These are phyloP conservation scores for Colletotrichum sp. DNA, from an alignment of 2,329 filamentous ascomycete genomes.

Conservation along the genomic window DNA sequence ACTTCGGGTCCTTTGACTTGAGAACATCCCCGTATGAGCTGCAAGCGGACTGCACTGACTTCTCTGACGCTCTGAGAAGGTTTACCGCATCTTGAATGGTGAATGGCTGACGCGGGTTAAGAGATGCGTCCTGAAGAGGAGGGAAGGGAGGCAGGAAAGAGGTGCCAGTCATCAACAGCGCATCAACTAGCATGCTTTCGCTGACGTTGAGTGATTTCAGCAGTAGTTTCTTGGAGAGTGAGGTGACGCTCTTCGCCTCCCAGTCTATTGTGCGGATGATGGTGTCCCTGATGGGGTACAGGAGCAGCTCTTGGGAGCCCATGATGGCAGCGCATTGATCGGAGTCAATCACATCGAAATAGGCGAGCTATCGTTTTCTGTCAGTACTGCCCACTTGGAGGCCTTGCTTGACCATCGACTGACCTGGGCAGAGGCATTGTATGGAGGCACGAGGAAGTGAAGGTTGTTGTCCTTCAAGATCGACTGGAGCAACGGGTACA, in stretches of 20 bases:
- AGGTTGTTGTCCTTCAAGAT: constrained; percentile 73
- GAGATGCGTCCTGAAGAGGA: constrained; percentile 66
- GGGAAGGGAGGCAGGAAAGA: constrained; percentile 82
- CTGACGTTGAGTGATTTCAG: constrained; percentile 70
- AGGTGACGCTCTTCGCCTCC: constrained; percentile 67
- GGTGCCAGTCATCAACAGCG: constrained; percentile 82
- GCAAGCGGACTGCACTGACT: constrained; percentile 75
- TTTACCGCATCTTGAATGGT: constrained; percentile 80
- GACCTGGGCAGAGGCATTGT: constrained; percentile 87
- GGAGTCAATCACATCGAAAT: constrained; percentile 72
- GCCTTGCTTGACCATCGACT: constrained; percentile 24
- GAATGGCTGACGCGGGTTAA: constrained; percentile 59
- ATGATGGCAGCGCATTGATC: constrained; percentile 78
- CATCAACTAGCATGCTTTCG: constrained; percentile 81
- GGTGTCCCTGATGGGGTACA: constrained; percentile 82
- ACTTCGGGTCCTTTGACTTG: constrained; percentile 72
- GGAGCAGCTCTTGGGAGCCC: constrained; percentile 82
- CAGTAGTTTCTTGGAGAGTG: constrained; percentile 70
- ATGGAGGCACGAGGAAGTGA: constrained; percentile 83
- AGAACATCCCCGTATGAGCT: constrained; percentile 81
- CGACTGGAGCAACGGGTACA: constrained; percentile 78
- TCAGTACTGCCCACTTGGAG: constrained; percentile 29
- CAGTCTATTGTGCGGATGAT: constrained; percentile 73
- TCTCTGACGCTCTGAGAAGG: constrained; percentile 73
- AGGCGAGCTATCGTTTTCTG: constrained; percentile 67